Evolutionary conservation across 106 monocot species (phyloP), one percentile per base, ranked within the genome.

Genomic region (Allium fistulosum): DNA sequence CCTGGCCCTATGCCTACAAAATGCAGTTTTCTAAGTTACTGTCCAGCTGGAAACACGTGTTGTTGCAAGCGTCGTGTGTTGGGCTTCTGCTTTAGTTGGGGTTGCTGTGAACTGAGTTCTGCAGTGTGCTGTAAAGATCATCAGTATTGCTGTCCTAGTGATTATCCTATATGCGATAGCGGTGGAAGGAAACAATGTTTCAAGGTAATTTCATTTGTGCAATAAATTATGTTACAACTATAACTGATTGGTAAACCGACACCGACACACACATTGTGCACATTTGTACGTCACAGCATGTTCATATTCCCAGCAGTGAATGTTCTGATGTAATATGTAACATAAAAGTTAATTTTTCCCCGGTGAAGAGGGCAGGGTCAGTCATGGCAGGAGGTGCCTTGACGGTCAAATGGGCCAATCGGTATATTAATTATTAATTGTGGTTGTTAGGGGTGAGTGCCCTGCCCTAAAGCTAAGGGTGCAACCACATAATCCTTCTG

Each of bases 111-210:
- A 37, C 79, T 93, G 48, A 85, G 90, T 0, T 85, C 78, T 22
- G 93, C 99, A 63, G 84, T 99, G 62, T 99, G 99, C 66, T 93
- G 99, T 69, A 81, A 99, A 64, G 93, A 90, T 58, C 71, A 76
- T 26, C 74, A 59, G 46, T 93, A 75, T 71, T 93, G 99, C 48
- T 99, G 99, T 63, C 99, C 99, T 1, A 67, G 76, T 51, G 79
- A 93, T 71, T 93, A 93, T 63, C 99, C 99, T 1, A 52, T 93
- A 59, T 93, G 99, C 69, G 84, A 90, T 73, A 86, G 55, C 16
- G 48, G 15, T 0, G 37, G 37, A 37, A 59, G 58, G 9, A 75
- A 81, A 46, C 87, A 71, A 69, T 99, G 99, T 68, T 76, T 81
- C 12, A 99, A 93, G 99, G 99, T 83, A 66, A 17, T 11, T 53